These are phyloP conservation scores for Chaetoceros tenuissimus DNA, from an alignment of 108 stramenopile species.

Conservation along the genomic window DNA sequence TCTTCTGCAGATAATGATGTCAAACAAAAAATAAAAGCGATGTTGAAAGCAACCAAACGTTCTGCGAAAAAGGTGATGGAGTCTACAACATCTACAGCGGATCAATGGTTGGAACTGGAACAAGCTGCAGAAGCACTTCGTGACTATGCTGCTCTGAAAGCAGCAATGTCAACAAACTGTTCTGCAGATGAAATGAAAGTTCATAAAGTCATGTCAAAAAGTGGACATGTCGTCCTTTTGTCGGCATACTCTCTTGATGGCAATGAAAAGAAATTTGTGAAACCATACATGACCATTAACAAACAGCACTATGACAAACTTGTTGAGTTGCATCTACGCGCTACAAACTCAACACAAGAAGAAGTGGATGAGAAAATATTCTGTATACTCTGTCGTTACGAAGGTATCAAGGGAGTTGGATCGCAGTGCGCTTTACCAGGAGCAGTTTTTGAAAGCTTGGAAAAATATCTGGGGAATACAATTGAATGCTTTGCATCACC, in stretches of 20 bases:
- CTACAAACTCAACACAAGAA: neutral
- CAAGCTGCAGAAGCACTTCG: slow-evolving; percentile 4
- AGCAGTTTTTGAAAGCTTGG: slow-evolving; percentile 36
- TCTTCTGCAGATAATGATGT: no score
- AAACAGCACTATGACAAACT: slow-evolving; percentile 12
- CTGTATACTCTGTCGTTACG: slow-evolving; percentile 23
- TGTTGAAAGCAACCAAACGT: no score
- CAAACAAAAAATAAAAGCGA: no score
- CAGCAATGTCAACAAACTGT: neutral
- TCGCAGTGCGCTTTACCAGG: slow-evolving; percentile 52
- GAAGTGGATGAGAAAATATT: slow-evolving; percentile 2
- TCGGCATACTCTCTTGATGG: slow-evolving; percentile 11
- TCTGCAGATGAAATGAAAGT: neutral
- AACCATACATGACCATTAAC: slow-evolving; percentile 20
- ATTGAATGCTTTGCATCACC: slow-evolving; percentile 71
- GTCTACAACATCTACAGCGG: no score
- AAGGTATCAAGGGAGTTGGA: slow-evolving; percentile 36
- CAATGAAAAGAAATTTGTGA: slow-evolving; percentile 4
- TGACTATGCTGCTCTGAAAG: slow-evolving; percentile 10
- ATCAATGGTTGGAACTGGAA: slow-evolving; percentile 5
- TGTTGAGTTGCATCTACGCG: neutral
- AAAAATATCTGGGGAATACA: slow-evolving; percentile 15
- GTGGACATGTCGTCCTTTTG: slow-evolving; percentile 13
- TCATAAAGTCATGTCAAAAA: slow-evolving; percentile 1
- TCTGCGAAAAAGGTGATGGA: no score